These are phyloP conservation scores for Iris macrosiphon DNA, from an alignment of 106 monocot species.

Conservation along the genomic window DNA sequence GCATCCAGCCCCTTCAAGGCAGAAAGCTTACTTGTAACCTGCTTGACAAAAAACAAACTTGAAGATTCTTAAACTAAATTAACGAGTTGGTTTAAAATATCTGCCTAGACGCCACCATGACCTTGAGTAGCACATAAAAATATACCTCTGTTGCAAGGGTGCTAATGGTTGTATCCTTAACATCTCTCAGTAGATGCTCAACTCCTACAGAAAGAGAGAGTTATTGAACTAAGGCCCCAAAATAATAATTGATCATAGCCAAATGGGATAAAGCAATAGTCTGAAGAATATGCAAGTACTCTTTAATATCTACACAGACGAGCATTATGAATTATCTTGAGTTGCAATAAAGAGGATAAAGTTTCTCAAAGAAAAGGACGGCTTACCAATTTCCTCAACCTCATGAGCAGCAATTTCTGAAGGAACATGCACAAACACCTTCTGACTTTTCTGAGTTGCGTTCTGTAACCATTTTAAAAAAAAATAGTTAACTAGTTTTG, in stretches of 20 bases:
- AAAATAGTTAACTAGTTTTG: too few relatives aligned
- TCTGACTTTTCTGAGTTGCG: slow-evolving; percentile 41
- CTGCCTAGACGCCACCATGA: too few relatives aligned
- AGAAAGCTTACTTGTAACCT: slow-evolving; percentile 89
- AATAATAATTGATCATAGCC: too few relatives aligned
- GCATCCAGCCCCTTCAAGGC: slow-evolving; percentile 98
- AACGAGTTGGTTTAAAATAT: background rate
- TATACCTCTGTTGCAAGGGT: slow-evolving; percentile 50
- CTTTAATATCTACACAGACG: too few relatives aligned
- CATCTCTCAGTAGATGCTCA: slow-evolving; percentile 53
- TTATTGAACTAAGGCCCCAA: too few relatives aligned
- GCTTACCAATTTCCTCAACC: slow-evolving; percentile 97
- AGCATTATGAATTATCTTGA: too few relatives aligned
- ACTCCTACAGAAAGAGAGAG: slow-evolving; percentile 49
- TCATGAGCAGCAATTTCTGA: slow-evolving; percentile 99
- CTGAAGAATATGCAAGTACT: too few relatives aligned
- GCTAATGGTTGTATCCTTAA: slow-evolving; percentile 43
- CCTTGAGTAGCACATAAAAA: background rate
- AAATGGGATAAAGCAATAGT: too few relatives aligned
- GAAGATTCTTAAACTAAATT: background rate
- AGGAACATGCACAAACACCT: slow-evolving; percentile 92
- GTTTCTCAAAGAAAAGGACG: background rate
- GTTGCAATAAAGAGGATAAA: background rate
- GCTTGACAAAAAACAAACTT: background rate
- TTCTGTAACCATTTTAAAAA: slow-evolving; percentile 40